Evolutionary conservation across 2,329 filamentous ascomycete genomes (phyloP).

Genomic region (Fusarium duplospermum): DNA sequence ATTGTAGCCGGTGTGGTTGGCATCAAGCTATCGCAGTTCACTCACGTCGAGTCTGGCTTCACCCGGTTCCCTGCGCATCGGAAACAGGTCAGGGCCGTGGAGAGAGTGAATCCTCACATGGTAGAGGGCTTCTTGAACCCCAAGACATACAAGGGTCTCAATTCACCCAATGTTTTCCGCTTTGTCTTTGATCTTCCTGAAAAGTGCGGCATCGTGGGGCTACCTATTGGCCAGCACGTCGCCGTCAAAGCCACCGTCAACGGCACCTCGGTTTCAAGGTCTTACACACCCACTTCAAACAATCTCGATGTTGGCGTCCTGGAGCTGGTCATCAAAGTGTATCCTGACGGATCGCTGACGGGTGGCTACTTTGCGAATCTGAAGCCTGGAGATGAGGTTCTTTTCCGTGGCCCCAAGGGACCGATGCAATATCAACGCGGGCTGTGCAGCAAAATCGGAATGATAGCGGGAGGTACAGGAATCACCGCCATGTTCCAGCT

Average conservation of each 20-base stretch:
- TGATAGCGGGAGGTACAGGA: slow-evolving; percentile 62
- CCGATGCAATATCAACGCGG: slow-evolving; percentile 64
- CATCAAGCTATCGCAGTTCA: not conserved
- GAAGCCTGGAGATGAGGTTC: slow-evolving; percentile 60
- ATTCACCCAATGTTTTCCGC: slow-evolving; percentile 58
- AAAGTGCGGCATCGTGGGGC: slow-evolving; percentile 57
- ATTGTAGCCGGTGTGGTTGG: not conserved
- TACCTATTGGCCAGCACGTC: slow-evolving; percentile 69
- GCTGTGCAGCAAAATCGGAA: slow-evolving; percentile 60
- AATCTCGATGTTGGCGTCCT: slow-evolving; percentile 61
- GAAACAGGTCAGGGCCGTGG: not conserved
- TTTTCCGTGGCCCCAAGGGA: slow-evolving; percentile 67
- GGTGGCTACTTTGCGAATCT: slow-evolving; percentile 60
- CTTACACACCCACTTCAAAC: slow-evolving; percentile 67
- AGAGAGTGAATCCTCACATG: slow-evolving; percentile 24
- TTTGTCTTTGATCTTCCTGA: slow-evolving; percentile 61
- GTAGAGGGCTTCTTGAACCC: slow-evolving; percentile 62
- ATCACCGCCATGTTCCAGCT: slow-evolving; percentile 60
- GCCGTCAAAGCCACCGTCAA: slow-evolving; percentile 61
- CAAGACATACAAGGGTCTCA: slow-evolving; percentile 59
- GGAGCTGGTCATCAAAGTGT: slow-evolving; percentile 64
- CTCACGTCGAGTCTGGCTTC: not conserved
- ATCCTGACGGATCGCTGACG: slow-evolving; percentile 62
- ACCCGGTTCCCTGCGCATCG: not conserved
- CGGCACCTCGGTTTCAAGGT: slow-evolving; percentile 59